phyloP scores from a whole-genome alignment of 2,329 filamentous ascomycete species.

The Colletotrichum viniferum region DNA sequence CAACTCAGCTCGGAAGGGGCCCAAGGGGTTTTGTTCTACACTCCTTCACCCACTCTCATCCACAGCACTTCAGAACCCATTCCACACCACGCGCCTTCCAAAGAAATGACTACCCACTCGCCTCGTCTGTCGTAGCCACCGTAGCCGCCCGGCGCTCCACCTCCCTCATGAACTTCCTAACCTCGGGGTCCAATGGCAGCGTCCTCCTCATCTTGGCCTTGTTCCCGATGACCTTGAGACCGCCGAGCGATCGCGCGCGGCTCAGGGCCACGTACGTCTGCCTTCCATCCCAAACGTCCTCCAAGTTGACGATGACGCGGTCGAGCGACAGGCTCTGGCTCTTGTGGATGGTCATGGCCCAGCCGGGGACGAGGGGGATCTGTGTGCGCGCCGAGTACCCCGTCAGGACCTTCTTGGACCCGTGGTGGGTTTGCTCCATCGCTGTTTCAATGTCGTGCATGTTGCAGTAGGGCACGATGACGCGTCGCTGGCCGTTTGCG shows the following conservation, averaged over 20 bases:
- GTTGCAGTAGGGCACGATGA: background rate
- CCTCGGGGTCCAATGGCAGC: background rate
- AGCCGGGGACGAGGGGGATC: constrained; percentile 62
- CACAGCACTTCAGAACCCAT: background rate
- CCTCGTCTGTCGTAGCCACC: background rate
- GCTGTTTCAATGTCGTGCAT: background rate
- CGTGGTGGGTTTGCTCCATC: background rate
- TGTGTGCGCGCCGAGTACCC: constrained; percentile 59
- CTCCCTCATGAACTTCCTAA: background rate
- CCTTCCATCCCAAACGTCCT: constrained; percentile 45
- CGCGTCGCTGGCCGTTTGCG: background rate
- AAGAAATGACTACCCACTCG: background rate
- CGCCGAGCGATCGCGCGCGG: background rate
- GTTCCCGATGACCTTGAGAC: background rate
- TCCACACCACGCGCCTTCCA: rapidly evolving
- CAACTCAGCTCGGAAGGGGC: background rate
- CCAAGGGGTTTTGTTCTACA: background rate
- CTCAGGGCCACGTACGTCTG: background rate
- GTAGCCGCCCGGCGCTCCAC: background rate
- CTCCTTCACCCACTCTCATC: background rate
- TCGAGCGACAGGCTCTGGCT: constrained; percentile 67
- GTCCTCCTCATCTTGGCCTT: background rate
- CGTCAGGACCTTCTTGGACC: background rate
- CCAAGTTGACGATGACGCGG: constrained; percentile 59
- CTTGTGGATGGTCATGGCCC: constrained; percentile 69